These are phyloP conservation scores for Ceratobasidium sp. DNA, from an alignment of 1,284 basidiomycete genomes.

Conservation along the genomic window DNA sequence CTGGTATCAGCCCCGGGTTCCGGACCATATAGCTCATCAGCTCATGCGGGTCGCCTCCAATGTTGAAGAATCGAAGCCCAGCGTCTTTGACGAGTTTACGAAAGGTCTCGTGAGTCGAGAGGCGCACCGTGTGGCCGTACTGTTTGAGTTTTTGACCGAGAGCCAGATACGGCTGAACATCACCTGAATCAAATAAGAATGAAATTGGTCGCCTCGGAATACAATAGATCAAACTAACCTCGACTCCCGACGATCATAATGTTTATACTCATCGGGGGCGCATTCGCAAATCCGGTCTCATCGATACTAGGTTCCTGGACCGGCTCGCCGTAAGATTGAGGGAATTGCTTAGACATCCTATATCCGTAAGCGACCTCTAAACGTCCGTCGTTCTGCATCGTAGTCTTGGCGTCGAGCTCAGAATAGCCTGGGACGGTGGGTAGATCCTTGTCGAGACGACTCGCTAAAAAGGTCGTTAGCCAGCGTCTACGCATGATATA, in stretches of 20 bases:
- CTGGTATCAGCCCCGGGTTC: conserved; percentile 61
- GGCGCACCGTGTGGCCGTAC: conserved; percentile 65
- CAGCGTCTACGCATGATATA: too few relatives aligned
- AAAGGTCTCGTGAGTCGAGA: conserved; percentile 71
- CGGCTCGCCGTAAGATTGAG: background rate
- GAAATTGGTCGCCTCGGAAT: background rate
- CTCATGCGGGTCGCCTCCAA: conserved; percentile 64
- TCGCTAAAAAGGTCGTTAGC: too few relatives aligned
- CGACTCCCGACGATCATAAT: conserved; percentile 69
- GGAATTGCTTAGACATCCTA: background rate
- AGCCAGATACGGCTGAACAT: conserved; percentile 74
- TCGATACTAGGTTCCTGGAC: conserved; percentile 1
- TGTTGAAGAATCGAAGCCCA: conserved; percentile 61
- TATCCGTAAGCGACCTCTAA: background rate
- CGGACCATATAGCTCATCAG: conserved; percentile 67
- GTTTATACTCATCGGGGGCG: conserved; percentile 61
- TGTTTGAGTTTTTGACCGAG: conserved; percentile 61
- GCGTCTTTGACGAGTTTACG: conserved; percentile 59
- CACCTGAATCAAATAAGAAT: conserved; percentile 52
- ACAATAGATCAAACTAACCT: conserved; percentile 51
- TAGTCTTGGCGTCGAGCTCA: background rate
- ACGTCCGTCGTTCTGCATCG: background rate
- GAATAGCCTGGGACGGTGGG: background rate
- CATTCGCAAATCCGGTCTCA: conserved; percentile 40
- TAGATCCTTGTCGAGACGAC: background rate